These are phyloP conservation scores for Tylopilus balloui DNA, from an alignment of 768 basidiomycete species.

Conservation along the genomic window DNA sequence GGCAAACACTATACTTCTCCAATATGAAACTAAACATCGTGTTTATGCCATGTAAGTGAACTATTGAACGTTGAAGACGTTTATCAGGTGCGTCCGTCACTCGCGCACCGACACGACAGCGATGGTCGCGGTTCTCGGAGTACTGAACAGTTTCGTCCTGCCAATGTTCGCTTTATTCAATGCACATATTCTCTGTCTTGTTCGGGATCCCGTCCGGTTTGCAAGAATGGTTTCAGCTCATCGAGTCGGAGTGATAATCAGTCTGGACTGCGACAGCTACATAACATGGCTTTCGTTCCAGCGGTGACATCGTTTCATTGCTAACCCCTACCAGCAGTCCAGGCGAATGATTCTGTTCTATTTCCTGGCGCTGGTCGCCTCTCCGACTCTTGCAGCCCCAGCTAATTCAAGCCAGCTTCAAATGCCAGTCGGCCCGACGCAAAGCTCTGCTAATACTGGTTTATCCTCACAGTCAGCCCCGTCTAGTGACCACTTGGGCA, in stretches of 20 bases:
- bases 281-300: background rate
- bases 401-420: slow-evolving; percentile 4
- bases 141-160: background rate
- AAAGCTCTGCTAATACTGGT: background rate
- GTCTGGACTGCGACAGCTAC: slow-evolving; percentile 8
- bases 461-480: background rate
- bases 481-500: background rate
- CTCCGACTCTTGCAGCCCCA: slow-evolving; percentile 8
- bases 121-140: background rate
- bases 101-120: too few species aligned
- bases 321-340: background rate
- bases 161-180: background rate
- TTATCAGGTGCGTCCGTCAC: too few species aligned
- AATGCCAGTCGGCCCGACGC: background rate
- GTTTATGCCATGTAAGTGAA: too few species aligned
- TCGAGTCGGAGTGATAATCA: background rate
- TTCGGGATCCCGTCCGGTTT: slow-evolving; percentile 1
- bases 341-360: slow-evolving; percentile 6
- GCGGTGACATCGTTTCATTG: background rate
- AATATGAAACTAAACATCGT: background rate
- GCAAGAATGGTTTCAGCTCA: slow-evolving; percentile 1
- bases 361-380: slow-evolving; percentile 18
- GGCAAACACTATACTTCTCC: too few species aligned
- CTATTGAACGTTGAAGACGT: too few species aligned
- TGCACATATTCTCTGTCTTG: background rate